Evolutionary conservation across 2,329 filamentous ascomycete species (phyloP), one percentile per base, ranked within the genome.

Genomic region (Penicillium sp.): DNA sequence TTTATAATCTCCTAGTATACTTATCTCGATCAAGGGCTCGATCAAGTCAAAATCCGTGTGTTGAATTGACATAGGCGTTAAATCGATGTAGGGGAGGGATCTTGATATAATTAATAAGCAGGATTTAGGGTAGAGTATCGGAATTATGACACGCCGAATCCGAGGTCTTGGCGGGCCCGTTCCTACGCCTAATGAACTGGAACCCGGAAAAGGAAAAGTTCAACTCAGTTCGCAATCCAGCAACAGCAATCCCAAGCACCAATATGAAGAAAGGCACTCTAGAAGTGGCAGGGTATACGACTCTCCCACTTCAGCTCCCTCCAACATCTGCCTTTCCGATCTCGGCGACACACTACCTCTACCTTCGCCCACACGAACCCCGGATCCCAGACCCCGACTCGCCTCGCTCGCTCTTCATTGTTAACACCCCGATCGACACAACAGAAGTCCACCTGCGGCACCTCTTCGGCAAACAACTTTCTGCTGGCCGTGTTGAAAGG

Each of bases 401-500:
- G 54, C 72, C 80, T 11, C 83, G 90, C 54, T 89, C 86, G 46
- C 76, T 98, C 13, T 98, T 95, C 67, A 63, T 94, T n/a, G 86
- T 90, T 49, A 97, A 98, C 58, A 71, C 94, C 1, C 93, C 93
- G 5, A 75, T 84, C 48, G 90, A 96, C 60, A 83, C 87, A 43
- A 94, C 87, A 4, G 83, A 87, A 41, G 65, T 74, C 1, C 86
- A 90, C 56, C 75, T 97, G 28, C 82, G 87, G 30, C 75, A 81
- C 28, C 70, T 97, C 0, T 94, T 97, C 53, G 71, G 79, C 1
- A 73, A 77, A 1, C 78, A 94, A 11, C 76, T 96, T 0, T 85
- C 87, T 7, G 81, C 84, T 0, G 86, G 86, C 2, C 77, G 85
- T 32, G 85, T 97, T 33, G 87, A 94, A 64, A 75, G 72, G 36